Evolutionary conservation across 148 eudicot genomes (phyloP).

Genomic region (Cornus florida): DNA sequence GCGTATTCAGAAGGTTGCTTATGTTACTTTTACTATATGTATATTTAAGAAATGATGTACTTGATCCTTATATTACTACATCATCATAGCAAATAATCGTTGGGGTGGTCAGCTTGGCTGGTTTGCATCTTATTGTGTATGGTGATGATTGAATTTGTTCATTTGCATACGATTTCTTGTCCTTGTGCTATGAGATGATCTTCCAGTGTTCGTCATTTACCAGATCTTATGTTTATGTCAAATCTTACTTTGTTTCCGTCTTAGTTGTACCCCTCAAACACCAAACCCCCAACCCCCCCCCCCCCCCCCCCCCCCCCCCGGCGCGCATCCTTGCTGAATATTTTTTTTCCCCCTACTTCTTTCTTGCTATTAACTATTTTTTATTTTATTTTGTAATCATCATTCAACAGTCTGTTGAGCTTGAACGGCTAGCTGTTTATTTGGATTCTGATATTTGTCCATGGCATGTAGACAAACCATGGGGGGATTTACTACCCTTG

Average conservation of each 20-base stretch:
- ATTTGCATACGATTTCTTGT: background rate
- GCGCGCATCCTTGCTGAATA: background rate
- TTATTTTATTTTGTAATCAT: background rate
- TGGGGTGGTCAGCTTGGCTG: background rate
- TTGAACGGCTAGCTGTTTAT: conserved; percentile 81
- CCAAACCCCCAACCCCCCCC: background rate
- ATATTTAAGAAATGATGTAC: background rate
- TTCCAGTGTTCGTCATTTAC: background rate
- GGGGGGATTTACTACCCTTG: conserved; percentile 80
- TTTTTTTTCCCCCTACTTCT: background rate
- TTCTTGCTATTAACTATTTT: background rate
- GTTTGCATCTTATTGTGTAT: conserved; percentile 5
- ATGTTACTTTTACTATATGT: background rate
- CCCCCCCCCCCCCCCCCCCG: background rate
- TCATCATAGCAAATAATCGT: background rate
- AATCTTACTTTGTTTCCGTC: background rate
- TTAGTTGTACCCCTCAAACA: background rate
- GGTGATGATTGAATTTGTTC: background rate
- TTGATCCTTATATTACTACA: background rate
- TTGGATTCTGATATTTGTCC: conserved; percentile 84
- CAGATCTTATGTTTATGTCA: background rate
- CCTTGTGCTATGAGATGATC: background rate
- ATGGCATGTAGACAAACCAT: conserved; percentile 73
- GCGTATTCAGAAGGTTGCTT: conserved; percentile 75
- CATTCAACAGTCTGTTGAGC: conserved; percentile 62